Conservation (phyloP, 139 green algal genomes). For the Volvox africanus region DNA sequence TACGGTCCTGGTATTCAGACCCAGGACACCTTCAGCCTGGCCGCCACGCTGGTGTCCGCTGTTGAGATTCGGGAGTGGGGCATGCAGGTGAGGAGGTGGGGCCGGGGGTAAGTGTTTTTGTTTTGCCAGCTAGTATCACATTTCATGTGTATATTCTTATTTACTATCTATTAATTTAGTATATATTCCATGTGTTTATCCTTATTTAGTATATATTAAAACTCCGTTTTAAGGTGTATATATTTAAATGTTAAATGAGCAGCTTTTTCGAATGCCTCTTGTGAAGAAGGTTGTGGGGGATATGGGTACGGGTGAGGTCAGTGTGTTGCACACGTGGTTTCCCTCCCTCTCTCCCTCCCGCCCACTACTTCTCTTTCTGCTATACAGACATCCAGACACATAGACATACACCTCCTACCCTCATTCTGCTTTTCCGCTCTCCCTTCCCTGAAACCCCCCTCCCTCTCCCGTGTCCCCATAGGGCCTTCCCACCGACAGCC, state of each 20-base stretch:
- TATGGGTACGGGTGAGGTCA: background rate
- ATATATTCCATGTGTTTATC: too few species aligned
- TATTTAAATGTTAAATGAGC: too few species aligned
- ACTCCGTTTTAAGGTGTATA: too few species aligned
- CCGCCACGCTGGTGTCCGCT: constrained; percentile 63
- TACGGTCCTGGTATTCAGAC: too few species aligned
- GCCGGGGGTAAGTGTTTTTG: background rate
- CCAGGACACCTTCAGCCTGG: constrained; percentile 51
- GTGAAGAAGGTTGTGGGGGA: background rate
- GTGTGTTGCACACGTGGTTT: background rate
- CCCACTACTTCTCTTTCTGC: too few species aligned
- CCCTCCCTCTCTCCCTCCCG: background rate
- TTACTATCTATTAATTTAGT: too few species aligned
- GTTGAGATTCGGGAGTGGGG: constrained; percentile 79
- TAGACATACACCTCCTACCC: background rate
- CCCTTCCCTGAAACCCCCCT: background rate
- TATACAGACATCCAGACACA: too few species aligned
- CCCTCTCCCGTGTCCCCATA: constrained; percentile 16
- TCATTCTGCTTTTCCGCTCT: background rate
- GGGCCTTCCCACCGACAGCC: constrained; percentile 79
- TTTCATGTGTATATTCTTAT: too few species aligned
- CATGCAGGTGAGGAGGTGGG: constrained; percentile 41
- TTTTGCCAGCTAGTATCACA: too few species aligned
- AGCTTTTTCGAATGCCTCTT: too few species aligned
- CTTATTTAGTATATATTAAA: too few species aligned